Base-by-base conservation (phyloP, 2,329 filamentous ascomycete genomes). In the Botrytis elliptica region DNA sequence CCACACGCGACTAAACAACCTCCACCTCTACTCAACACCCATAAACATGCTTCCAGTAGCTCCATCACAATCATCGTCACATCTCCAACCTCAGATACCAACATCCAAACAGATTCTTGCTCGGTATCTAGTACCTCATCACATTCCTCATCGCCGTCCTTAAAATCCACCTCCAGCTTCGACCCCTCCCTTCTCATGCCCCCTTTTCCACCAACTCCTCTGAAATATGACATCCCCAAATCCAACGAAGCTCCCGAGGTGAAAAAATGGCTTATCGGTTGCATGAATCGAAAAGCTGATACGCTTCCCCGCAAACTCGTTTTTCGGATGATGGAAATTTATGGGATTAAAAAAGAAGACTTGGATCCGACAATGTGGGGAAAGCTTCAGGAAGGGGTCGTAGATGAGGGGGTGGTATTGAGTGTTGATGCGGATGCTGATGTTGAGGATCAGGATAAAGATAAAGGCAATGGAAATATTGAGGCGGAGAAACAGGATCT, bases 31-130 rank as follows among this genome's bases (percentile, higher is more conserved):
- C 49, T 60, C 60, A 20, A 73, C 70, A 73, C 74, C 8, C 73
- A 75, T 49, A 60, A 75, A 25, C 72, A 72, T 16, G 69, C 75
- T 33, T 46, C 67, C 12, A 73, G 57, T 18, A 70, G 64, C 4
- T 73, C 77, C 14, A 73, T 79, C 33, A 77, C 72, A 33, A 79
- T 79, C 44, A 75, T 78, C n/a, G 72, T 79, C 59, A 79, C 78
- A 25, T 75, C 77, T 38, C 77, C 78, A 18, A 79, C 77, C 20
- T 73, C 77, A 60, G 77, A 77, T 20, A 73, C 74, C 16, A 72
- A 74, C 33, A 64, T 40, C n/a, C 49, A 66, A 36, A 25, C 40
- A 73, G 67, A 55, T 38, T 60, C 33, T 69, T 52, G 29, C 29
- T 36, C 55, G 63, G 67, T 18, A 49, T 67, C 44, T 59, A 70